phyloP scores from a whole-genome alignment of 2,329 filamentous ascomycete species.

The Hypoxylon sp. region DNA sequence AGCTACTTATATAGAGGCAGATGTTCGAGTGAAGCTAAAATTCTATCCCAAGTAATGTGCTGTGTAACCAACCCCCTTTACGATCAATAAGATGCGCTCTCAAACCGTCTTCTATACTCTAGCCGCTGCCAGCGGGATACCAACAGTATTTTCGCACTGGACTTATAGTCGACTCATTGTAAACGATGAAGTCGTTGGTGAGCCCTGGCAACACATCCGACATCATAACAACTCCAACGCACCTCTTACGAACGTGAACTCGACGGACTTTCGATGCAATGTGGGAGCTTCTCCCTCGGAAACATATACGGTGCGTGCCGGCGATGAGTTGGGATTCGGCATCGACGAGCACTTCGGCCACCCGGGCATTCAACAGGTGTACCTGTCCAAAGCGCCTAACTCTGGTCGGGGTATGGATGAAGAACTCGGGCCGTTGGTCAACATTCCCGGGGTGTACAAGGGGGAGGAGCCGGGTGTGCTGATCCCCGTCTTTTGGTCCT shows the following conservation, averaged over 20 bases:
- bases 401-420: constrained; percentile 1
- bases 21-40: no score
- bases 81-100: constrained; percentile 9
- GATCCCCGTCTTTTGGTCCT: constrained; percentile 48
- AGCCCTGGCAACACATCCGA: constrained; percentile 46
- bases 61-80: no score
- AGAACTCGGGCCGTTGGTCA: constrained; percentile 31
- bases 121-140: constrained; percentile 6
- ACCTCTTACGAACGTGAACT: constrained; percentile 44
- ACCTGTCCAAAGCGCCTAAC: constrained; percentile 37
- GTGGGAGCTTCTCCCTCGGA: constrained; percentile 23
- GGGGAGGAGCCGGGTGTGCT: constrained; percentile 43
- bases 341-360: constrained; percentile 45
- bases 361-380: constrained; percentile 46
- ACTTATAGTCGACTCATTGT: constrained; percentile 46
- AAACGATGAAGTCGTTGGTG: constrained; percentile 39
- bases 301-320: constrained; percentile 33
- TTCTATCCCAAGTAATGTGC: no score
- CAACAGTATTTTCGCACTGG: constrained; percentile 35
- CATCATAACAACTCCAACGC: constrained; percentile 39
- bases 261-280: constrained; percentile 47
- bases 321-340: constrained; percentile 43
- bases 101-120: background rate
- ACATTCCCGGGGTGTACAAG: constrained; percentile 45
- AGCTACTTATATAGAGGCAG: no score